Conservation (phyloP, 2,329 filamentous ascomycete species). For the Bipolaris sorokiniana region DNA sequence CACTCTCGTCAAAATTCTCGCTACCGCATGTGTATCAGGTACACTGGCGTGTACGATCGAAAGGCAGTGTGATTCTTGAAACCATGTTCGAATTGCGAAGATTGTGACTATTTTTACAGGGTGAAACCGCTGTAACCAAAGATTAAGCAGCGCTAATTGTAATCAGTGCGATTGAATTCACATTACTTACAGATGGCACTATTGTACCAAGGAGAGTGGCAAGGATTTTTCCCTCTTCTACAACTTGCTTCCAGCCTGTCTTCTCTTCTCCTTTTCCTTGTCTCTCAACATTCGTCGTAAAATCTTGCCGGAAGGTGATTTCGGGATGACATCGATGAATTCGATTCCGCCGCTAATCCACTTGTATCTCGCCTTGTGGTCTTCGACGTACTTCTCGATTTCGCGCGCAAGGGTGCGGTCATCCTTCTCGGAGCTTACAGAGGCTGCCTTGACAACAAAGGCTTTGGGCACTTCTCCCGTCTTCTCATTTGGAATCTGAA, state of each 20-base stretch:
- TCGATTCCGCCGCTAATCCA: constrained; percentile 67
- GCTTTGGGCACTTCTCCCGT: constrained; percentile 69
- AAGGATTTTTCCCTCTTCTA: constrained; percentile 46
- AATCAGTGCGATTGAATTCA: neutral
- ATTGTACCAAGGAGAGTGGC: neutral
- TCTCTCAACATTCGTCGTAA: constrained; percentile 71
- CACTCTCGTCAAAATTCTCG: constrained; percentile 4
- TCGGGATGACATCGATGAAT: constrained; percentile 59
- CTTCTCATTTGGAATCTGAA: constrained; percentile 69
- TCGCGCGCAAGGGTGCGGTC: constrained; percentile 57
- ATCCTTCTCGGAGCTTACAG: constrained; percentile 58
- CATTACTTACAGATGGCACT: neutral
- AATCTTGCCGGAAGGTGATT: constrained; percentile 69
- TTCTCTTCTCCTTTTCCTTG: constrained; percentile 71
- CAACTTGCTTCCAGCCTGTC: constrained; percentile 69
- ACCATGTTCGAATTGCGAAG: neutral
- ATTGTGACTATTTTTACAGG: neutral
- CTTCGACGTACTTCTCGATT: constrained; percentile 65
- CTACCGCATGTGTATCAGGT: neutral
- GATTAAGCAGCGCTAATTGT: neutral
- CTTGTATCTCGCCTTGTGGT: constrained; percentile 67
- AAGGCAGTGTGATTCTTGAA: neutral
- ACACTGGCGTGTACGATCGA: neutral
- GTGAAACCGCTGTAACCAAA: neutral
- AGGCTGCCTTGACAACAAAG: constrained; percentile 65